These are phyloP conservation scores for Saturnispora ahearnii DNA, from an alignment of 805 yeast species.

Conservation along the genomic window DNA sequence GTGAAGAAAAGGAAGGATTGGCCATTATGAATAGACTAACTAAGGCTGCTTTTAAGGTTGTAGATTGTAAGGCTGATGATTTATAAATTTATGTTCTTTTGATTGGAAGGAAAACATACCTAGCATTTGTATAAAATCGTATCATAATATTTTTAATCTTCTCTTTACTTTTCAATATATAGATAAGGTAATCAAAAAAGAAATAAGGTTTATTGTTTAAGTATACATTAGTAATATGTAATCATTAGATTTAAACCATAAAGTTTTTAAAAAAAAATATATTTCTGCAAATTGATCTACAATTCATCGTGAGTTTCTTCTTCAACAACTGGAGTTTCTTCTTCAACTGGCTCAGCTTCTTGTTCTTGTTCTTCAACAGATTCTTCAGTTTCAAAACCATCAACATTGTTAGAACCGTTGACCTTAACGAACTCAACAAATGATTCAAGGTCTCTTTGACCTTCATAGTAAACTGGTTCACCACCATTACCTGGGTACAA, in stretches of 20 bases:
- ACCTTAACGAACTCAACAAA: conserved; percentile 64
- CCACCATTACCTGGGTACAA: conserved; percentile 80
- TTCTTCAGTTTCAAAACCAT: conserved; percentile 31
- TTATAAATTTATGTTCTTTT: background rate
- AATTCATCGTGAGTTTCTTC: conserved; percentile 16
- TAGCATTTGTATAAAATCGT: background rate
- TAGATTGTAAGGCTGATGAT: conserved; percentile 8
- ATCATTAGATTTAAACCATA: background rate
- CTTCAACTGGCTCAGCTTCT: background rate
- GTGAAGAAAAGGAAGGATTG: conserved; percentile 69
- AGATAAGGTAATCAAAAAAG: background rate
- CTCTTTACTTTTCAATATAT: background rate
- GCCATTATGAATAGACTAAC: conserved; percentile 89
- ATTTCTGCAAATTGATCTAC: conserved; percentile 5
- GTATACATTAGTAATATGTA: too few species aligned
- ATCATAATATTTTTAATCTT: too few species aligned
- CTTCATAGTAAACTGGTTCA: conserved; percentile 55
- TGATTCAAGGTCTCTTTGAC: conserved; percentile 65
- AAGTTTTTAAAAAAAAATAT: background rate
- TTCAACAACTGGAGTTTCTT: background rate
- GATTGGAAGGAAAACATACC: background rate
- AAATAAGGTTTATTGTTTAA: background rate
- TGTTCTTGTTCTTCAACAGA: conserved; percentile 17
- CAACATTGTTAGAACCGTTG: conserved; percentile 55
- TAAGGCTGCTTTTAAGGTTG: conserved; percentile 63